Conservation (phyloP, 2,329 filamentous ascomycete genomes). For the Westerdykella ornata region DNA sequence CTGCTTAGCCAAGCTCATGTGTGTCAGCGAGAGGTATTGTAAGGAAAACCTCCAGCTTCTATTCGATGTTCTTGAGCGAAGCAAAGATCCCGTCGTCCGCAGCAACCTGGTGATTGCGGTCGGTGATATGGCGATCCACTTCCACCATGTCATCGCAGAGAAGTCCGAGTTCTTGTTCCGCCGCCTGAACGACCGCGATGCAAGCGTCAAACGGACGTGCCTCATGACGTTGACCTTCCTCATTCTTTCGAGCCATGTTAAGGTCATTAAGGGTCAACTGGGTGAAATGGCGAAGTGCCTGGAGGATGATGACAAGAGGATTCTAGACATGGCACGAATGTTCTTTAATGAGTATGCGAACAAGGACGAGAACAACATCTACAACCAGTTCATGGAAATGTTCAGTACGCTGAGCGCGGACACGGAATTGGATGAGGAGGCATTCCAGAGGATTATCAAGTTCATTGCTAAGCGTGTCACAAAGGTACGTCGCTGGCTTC, state of each 20-base stretch:
- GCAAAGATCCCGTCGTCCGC: constrained; percentile 81
- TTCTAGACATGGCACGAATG: constrained; percentile 90
- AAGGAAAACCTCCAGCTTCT: constrained; percentile 86
- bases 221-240: constrained; percentile 98
- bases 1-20: constrained; percentile 97
- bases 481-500: constrained; percentile 57
- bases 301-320: constrained; percentile 90
- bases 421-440: constrained; percentile 71
- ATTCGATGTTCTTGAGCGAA: constrained; percentile 96
- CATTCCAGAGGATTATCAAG: constrained; percentile 77
- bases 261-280: constrained; percentile 88
- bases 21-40: constrained; percentile 93
- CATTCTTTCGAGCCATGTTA: constrained; percentile 94
- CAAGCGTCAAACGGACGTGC: constrained; percentile 91
- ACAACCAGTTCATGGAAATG: constrained; percentile 99
- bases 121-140: constrained; percentile 98
- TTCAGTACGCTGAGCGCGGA: constrained; percentile 88
- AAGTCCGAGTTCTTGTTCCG: constrained; percentile 98
- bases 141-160: constrained; percentile 98
- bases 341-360: constrained; percentile 97
- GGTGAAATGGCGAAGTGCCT: constrained; percentile 99
- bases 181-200: constrained; percentile 78
- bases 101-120: constrained; percentile 96
- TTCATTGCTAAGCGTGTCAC: constrained; percentile 95
- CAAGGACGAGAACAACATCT: constrained; percentile 90